Conservation (phyloP, 805 yeast species). For the Helenozyma rhizophorensis region DNA sequence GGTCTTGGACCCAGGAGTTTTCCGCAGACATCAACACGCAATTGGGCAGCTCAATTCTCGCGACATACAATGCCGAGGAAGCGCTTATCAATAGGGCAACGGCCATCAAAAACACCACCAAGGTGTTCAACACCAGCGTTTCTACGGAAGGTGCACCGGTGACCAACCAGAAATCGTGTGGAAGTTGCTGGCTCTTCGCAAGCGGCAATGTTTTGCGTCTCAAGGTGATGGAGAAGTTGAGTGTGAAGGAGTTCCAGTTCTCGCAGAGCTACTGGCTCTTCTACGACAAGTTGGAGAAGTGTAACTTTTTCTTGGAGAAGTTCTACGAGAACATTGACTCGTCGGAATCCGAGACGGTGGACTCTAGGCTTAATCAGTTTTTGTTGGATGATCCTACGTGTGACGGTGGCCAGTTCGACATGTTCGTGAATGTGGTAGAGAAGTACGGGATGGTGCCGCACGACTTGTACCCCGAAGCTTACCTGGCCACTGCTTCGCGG, state of each 20-base stretch:
- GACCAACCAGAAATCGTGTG: slow-evolving; percentile 16
- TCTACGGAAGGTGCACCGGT: slow-evolving; percentile 57
- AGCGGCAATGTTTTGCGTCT: slow-evolving; percentile 16
- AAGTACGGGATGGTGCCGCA: slow-evolving; percentile 18
- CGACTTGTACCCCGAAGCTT: slow-evolving; percentile 16
- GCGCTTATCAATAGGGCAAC: slow-evolving; percentile 15
- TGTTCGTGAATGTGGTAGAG: slow-evolving; percentile 17
- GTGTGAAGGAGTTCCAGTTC: slow-evolving; percentile 18
- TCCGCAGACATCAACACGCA: slow-evolving; percentile 8
- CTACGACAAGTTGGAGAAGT: slow-evolving; percentile 18
- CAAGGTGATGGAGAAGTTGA: slow-evolving; percentile 14
- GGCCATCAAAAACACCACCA: slow-evolving; percentile 16
- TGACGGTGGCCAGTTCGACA: slow-evolving; percentile 20
- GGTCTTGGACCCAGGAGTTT: slow-evolving; percentile 8
- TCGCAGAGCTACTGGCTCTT: slow-evolving; percentile 19
- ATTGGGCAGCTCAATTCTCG: slow-evolving; percentile 11
- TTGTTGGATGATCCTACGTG: slow-evolving; percentile 16
- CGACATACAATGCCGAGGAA: slow-evolving; percentile 14
- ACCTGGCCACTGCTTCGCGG: slow-evolving; percentile 15
- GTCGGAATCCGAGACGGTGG: slow-evolving; percentile 8
- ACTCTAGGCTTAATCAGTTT: slow-evolving; percentile 13
- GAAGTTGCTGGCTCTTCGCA: slow-evolving; percentile 20
- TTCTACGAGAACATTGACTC: slow-evolving; percentile 14
- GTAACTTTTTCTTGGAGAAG: slow-evolving; percentile 16
- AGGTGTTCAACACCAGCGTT: slow-evolving; percentile 41